These are phyloP conservation scores for Phytophthora agathidicida DNA, from an alignment of 352 stramenopile species.

Conservation along the genomic window DNA sequence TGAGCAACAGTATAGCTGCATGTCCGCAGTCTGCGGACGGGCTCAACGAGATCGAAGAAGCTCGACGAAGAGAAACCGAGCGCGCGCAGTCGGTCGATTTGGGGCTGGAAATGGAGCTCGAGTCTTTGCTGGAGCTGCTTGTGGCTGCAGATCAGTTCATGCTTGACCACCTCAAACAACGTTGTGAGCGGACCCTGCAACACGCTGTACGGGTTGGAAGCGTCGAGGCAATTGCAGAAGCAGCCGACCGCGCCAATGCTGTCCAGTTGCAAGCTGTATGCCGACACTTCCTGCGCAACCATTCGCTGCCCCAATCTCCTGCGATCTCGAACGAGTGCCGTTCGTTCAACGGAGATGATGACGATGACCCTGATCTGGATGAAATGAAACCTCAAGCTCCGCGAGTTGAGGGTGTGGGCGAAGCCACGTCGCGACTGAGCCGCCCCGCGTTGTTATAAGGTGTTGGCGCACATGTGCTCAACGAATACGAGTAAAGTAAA, in stretches of 20 bases:
- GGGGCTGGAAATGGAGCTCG: slow-evolving; percentile 55
- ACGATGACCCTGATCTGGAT: slow-evolving; percentile 13
- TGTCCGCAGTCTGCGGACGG: slow-evolving; percentile 42
- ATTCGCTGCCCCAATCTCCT: slow-evolving; percentile 29
- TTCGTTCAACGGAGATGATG: slow-evolving; percentile 23
- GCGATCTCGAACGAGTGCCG: slow-evolving; percentile 11
- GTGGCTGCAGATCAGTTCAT: slow-evolving; percentile 96
- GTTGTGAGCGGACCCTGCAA: slow-evolving; percentile 91
- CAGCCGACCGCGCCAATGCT: slow-evolving; percentile 92
- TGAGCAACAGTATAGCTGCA: slow-evolving; percentile 30
- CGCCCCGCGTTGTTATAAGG: slow-evolving; percentile 26
- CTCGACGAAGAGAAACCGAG: slow-evolving; percentile 14
- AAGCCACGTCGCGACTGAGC: slow-evolving; percentile 15
- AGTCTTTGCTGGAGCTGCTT: slow-evolving; percentile 88
- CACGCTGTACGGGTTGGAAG: slow-evolving; percentile 82
- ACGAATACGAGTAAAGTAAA: slow-evolving; percentile 22
- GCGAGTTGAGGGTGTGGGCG: slow-evolving; percentile 19
- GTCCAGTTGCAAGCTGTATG: slow-evolving; percentile 92
- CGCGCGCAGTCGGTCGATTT: slow-evolving; percentile 19
- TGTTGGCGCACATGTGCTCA: slow-evolving; percentile 1
- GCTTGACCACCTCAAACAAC: slow-evolving; percentile 96
- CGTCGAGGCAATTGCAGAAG: slow-evolving; percentile 87
- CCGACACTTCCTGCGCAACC: slow-evolving; percentile 92
- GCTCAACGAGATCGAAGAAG: slow-evolving; percentile 40
- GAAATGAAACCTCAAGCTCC: slow-evolving; percentile 18